These are phyloP conservation scores for Diaporthe destruens DNA, from an alignment of 2,329 filamentous ascomycete species.

Conservation along the genomic window DNA sequence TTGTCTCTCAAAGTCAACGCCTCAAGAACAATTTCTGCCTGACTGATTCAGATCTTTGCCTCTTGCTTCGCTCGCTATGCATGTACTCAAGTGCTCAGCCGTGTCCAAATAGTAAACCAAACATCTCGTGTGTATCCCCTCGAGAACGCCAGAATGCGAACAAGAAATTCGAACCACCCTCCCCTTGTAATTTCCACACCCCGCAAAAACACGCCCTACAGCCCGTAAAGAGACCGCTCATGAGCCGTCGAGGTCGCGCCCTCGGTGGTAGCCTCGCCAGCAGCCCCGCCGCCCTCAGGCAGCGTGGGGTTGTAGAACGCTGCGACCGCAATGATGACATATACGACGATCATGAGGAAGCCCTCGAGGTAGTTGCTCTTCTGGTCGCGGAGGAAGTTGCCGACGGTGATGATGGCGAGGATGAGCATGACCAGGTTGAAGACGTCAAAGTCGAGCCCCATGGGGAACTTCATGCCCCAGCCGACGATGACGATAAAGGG, in stretches of 20 bases:
- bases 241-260: neutral
- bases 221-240: neutral
- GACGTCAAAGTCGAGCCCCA: conserved; percentile 87
- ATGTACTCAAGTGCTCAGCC: conserved; percentile 15
- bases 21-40: neutral
- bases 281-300: conserved; percentile 1
- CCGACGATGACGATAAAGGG: conserved; percentile 86
- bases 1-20: neutral
- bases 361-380: conserved; percentile 95
- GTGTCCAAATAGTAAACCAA: conserved; percentile 15
- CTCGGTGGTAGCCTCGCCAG: conserved; percentile 4
- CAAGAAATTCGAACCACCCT: neutral
- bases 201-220: neutral
- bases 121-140: neutral
- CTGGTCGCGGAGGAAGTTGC: conserved; percentile 87
- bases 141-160: neutral
- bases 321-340: conserved; percentile 70
- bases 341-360: conserved; percentile 78
- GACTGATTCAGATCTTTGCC: neutral
- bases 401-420: conserved; percentile 86
- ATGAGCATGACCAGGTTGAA: conserved; percentile 88
- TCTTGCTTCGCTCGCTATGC: conserved; percentile 25
- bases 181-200: neutral
- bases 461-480: conserved; percentile 78
- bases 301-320: conserved; percentile 69